Base-by-base conservation (phyloP, 192 early-diverging fungal species). In the Coemansia sp. region DNA sequence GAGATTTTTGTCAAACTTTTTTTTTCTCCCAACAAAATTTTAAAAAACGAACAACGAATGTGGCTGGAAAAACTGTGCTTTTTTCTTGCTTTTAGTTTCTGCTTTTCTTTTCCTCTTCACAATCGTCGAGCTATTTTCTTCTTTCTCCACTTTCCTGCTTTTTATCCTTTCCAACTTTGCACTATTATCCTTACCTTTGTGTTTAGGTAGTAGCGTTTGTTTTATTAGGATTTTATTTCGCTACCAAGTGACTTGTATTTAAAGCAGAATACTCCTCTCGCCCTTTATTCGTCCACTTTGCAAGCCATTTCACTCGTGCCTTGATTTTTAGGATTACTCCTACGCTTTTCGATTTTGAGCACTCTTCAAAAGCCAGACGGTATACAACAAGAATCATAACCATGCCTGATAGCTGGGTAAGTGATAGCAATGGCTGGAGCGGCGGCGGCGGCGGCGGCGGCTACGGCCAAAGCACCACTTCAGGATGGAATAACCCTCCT, bases 341-440 rank as follows among this genome's bases (percentile, higher is more conserved):
- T 39, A 6, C 12, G 3, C 28, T 60, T 60, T 60, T 13, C 28
- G 2, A 29, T 25, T 8, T 34, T 23, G 23, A 8, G 5, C 10
- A 25, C 25, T 25, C 21, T 6, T 49, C 12, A 25, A 1, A 7
- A 49, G 46, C 46, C 20, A 49, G 6, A 25, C 46, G 21, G 13
- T 13, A 4, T 25, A 45, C 10, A 51, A 46, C 23, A 56, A 39
- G 42, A 59, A 13, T 39, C 26, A 58, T 48, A 30, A 25, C 28
- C 23, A 73, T 68, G 67, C 59, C 61, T 37, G 67, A 69, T 42
- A 69, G 45, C 53, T 68, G 72, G 67, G 64, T 58, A 43, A 73
- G 25, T 29, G 55, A 53, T 16, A 51, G 65, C 25, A 63, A 46
- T 59, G 61, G 52, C 26, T 67, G 66, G 66, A 39, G 26, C 39